phyloP scores from a whole-genome alignment of 805 yeast genomes.

The Candida tammaniensis region DNA sequence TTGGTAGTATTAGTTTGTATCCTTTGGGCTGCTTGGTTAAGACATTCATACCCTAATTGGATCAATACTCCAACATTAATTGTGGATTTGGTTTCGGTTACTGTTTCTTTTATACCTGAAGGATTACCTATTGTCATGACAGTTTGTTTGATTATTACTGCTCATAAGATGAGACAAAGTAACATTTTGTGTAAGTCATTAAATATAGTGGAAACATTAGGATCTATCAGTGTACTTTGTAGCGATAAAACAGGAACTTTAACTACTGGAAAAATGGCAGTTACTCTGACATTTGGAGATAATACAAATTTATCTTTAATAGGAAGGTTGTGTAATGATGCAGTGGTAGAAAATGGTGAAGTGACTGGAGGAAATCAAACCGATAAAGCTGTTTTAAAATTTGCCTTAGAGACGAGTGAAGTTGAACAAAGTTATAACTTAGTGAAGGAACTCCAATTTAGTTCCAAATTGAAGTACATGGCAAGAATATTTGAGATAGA shows the following conservation, averaged over 20 bases:
- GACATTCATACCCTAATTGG: constrained; percentile 37
- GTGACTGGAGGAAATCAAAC: constrained; percentile 46
- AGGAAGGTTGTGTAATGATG: constrained; percentile 34
- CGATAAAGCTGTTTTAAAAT: constrained; percentile 41
- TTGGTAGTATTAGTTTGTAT: constrained; percentile 30
- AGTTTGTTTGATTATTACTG: constrained; percentile 48
- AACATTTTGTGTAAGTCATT: constrained; percentile 46
- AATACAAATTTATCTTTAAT: constrained; percentile 14
- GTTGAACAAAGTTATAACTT: constrained; percentile 9
- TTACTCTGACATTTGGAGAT: constrained; percentile 19
- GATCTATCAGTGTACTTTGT: constrained; percentile 48
- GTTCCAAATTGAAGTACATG: constrained; percentile 47
- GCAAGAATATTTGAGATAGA: constrained; percentile 22
- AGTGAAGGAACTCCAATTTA: constrained; percentile 33
- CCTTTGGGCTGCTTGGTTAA: constrained; percentile 46
- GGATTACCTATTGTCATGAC: constrained; percentile 52
- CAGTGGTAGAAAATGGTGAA: constrained; percentile 19
- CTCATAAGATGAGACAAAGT: constrained; percentile 42
- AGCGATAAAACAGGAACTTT: constrained; percentile 46
- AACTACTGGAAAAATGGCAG: constrained; percentile 50
- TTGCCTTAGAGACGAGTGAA: constrained; percentile 20
- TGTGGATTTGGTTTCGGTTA: constrained; percentile 43
- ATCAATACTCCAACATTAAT: constrained; percentile 39
- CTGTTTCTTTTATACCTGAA: constrained; percentile 51
- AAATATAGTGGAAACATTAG: constrained; percentile 54